Evolutionary conservation across 2,329 filamentous ascomycete genomes (phyloP).

Genomic region (Xylaria hypoxylon): DNA sequence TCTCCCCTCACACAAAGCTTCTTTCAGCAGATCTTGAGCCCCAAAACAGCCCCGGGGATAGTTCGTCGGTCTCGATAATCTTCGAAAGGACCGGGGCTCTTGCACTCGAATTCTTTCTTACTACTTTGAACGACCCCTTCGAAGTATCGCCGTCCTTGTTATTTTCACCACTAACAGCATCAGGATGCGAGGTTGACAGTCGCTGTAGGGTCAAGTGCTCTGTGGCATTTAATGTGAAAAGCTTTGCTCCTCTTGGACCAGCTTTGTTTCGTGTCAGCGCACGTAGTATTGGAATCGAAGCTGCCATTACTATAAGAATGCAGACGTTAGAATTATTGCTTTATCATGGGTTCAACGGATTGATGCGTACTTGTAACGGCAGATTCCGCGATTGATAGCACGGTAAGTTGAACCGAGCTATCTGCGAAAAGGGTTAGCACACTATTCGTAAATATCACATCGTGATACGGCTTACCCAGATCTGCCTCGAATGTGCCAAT

Average conservation of each 20-base stretch:
- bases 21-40: conserved; percentile 14
- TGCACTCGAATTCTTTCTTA: conserved; percentile 6
- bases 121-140: conserved; percentile 16
- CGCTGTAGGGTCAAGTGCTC: conserved; percentile 31
- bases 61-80: conserved; percentile 36
- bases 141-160: neutral
- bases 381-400: conserved; percentile 45
- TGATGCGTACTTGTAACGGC: conserved; percentile 43
- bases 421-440: conserved; percentile 1
- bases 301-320: conserved; percentile 43
- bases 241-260: conserved; percentile 14
- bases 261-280: conserved; percentile 42
- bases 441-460: neutral
- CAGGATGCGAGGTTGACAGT: conserved; percentile 1
- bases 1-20: conserved; percentile 29
- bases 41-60: conserved; percentile 1
- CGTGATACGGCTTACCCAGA: conserved; percentile 25
- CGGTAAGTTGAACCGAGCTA: conserved; percentile 34
- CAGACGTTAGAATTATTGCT: neutral
- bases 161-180: neutral
- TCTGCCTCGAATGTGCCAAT: conserved; percentile 31
- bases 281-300: conserved; percentile 49
- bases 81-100: conserved; percentile 32
- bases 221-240: conserved; percentile 35
- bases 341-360: too few relatives aligned